Evolutionary conservation across 2,329 filamentous ascomycete species (phyloP).

Genomic region (Cytospora paraplurivora): DNA sequence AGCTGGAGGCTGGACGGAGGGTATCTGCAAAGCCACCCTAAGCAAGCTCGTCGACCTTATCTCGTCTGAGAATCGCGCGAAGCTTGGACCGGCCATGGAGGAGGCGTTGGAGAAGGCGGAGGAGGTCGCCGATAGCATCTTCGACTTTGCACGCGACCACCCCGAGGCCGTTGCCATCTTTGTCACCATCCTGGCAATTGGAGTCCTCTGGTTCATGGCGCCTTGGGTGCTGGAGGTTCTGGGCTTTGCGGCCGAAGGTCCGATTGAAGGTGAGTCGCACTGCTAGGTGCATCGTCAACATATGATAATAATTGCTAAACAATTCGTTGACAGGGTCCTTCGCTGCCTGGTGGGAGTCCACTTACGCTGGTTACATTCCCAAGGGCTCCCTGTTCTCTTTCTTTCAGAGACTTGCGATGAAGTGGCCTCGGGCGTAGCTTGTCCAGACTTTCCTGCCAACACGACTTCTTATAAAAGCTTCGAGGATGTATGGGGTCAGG

Average conservation of each 20-base stretch:
- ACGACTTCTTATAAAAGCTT: too few relatives aligned
- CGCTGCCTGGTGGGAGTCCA: conserved; percentile 42
- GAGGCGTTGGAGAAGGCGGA: neutral
- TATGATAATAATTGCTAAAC: too few relatives aligned
- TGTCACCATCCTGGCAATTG: conserved; percentile 6
- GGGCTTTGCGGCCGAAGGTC: conserved; percentile 2
- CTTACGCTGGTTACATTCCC: conserved; percentile 41
- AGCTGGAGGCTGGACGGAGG: neutral
- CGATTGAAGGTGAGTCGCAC: neutral
- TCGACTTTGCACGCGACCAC: neutral
- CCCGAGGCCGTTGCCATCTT: neutral
- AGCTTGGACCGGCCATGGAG: neutral
- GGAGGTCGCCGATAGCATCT: neutral
- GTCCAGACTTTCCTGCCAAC: too few relatives aligned
- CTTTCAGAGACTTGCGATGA: conserved; percentile 45
- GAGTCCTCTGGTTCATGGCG: conserved; percentile 1
- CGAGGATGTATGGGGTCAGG: too few relatives aligned
- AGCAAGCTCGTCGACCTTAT: neutral
- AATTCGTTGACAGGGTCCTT: conserved; percentile 31
- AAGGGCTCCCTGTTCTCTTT: conserved; percentile 43
- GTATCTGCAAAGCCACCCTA: neutral
- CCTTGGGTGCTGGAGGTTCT: conserved; percentile 3
- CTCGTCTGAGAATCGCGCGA: neutral
- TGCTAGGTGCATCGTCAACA: conserved; percentile 28
- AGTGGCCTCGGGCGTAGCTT: conserved; percentile 6